Conservation (phyloP, 1,284 basidiomycete genomes). For the Ustilago sp. region DNA sequence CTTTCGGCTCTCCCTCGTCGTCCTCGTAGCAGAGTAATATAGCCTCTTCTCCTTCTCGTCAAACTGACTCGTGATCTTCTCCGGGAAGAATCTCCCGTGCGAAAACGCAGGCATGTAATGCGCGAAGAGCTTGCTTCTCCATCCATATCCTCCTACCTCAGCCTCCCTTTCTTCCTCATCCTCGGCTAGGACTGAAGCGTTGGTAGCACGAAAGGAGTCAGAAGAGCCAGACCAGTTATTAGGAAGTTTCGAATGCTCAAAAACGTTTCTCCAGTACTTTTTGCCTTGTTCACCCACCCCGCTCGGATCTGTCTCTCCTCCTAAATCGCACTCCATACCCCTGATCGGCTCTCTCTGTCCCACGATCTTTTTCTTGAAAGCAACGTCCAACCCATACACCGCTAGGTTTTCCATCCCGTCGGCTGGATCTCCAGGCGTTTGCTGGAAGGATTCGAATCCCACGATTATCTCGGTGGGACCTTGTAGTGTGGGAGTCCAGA, state of each 20-base stretch:
- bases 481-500: conserved; percentile 48
- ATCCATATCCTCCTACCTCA: conserved; percentile 15
- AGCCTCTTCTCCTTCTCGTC: conserved; percentile 58
- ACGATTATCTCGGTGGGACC: conserved; percentile 55
- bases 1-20: conserved; percentile 38
- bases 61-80: conserved; percentile 54
- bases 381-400: conserved; percentile 56
- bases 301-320: conserved; percentile 36
- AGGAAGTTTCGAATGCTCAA: conserved; percentile 60
- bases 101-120: conserved; percentile 55
- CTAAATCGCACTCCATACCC: conserved; percentile 48
- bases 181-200: background rate
- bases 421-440: conserved; percentile 54
- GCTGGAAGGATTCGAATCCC: conserved; percentile 54
- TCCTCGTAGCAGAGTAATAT: conserved; percentile 53
- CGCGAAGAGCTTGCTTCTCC: conserved; percentile 48
- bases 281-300: conserved; percentile 20
- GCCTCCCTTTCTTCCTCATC: background rate
- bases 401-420: conserved; percentile 61
- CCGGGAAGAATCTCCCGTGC: conserved; percentile 45
- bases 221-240: conserved; percentile 31
- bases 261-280: conserved; percentile 38
- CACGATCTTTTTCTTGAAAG: conserved; percentile 30
- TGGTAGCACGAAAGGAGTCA: background rate
- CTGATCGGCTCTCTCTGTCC: conserved; percentile 33